Evolutionary conservation across 2,329 filamentous ascomycete species (phyloP).

Genomic region (Blastomyces emzantsi): DNA sequence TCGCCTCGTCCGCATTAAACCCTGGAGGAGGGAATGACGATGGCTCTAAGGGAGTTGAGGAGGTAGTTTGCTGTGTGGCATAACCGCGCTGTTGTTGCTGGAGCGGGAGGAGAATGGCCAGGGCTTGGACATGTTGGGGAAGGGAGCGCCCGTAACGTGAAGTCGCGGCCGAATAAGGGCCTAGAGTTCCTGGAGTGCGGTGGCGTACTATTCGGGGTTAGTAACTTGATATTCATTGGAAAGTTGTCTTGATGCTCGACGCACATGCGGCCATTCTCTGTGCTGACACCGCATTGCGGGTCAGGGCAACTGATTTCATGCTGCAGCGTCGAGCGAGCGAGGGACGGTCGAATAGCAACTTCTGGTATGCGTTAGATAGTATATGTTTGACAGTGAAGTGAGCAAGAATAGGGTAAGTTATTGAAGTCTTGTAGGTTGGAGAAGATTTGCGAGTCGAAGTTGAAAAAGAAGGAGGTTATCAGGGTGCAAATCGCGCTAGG

Average conservation of each 20-base stretch:
- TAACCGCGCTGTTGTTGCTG: constrained; percentile 35
- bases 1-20: constrained; percentile 82
- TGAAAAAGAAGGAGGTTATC: constrained; percentile 1
- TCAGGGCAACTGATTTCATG: constrained; percentile 33
- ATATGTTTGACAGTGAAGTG: not conserved
- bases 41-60: constrained; percentile 29
- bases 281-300: constrained; percentile 24
- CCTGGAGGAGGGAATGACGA: constrained; percentile 65
- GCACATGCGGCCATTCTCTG: constrained; percentile 10
- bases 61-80: constrained; percentile 50
- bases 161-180: constrained; percentile 26
- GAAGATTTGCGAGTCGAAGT: not conserved
- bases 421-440: not conserved
- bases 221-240: not conserved
- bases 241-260: constrained; percentile 7
- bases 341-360: not conserved
- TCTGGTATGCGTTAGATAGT: not conserved
- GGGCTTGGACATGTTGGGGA: constrained; percentile 45
- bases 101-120: constrained; percentile 48
- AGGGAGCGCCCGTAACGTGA: constrained; percentile 31
- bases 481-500: not conserved
- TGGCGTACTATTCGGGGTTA: constrained; percentile 22
- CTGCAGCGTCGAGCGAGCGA: constrained; percentile 12
- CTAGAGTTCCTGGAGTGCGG: constrained; percentile 26
- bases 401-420: not conserved